Conservation (phyloP, 1,139 yeast species). For the Protomyces lactucae-debilis region DNA sequence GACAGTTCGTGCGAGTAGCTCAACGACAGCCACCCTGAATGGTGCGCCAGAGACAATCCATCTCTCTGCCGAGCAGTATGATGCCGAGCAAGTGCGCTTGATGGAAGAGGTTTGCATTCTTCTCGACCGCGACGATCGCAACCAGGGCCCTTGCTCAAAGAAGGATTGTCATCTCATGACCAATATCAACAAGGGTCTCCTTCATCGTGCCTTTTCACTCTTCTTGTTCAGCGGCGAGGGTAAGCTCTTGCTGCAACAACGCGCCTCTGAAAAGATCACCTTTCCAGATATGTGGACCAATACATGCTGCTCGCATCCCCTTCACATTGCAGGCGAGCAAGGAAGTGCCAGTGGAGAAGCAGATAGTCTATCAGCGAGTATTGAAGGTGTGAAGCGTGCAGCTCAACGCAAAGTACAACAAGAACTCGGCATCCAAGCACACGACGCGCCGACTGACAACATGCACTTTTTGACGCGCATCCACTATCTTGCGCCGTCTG, state of each 20-base stretch:
- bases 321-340: slow-evolving; percentile 74
- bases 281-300: slow-evolving; percentile 92
- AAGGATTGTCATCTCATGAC: slow-evolving; percentile 87
- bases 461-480: slow-evolving; percentile 87
- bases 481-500: slow-evolving; percentile 84
- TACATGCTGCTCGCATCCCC: slow-evolving; percentile 97
- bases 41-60: slow-evolving; percentile 29
- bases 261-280: slow-evolving; percentile 94
- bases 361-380: slow-evolving; percentile 51
- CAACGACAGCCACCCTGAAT: background rate
- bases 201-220: slow-evolving; percentile 94
- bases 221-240: slow-evolving; percentile 76
- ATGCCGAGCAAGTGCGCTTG: slow-evolving; percentile 84
- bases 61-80: slow-evolving; percentile 67
- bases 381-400: slow-evolving; percentile 76
- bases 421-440: slow-evolving; percentile 76
- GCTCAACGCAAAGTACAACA: slow-evolving; percentile 89
- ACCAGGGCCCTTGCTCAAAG: slow-evolving; percentile 91
- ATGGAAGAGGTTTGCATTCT: slow-evolving; percentile 98
- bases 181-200: slow-evolving; percentile 74
- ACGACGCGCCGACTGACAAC: slow-evolving; percentile 54
- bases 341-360: slow-evolving; percentile 44
- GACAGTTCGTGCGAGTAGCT: background rate
- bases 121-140: slow-evolving; percentile 76
- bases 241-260: slow-evolving; percentile 77